Evolutionary conservation across 2,329 filamentous ascomycete species (phyloP).

Genomic region (Pseudocercospora macadamiae): DNA sequence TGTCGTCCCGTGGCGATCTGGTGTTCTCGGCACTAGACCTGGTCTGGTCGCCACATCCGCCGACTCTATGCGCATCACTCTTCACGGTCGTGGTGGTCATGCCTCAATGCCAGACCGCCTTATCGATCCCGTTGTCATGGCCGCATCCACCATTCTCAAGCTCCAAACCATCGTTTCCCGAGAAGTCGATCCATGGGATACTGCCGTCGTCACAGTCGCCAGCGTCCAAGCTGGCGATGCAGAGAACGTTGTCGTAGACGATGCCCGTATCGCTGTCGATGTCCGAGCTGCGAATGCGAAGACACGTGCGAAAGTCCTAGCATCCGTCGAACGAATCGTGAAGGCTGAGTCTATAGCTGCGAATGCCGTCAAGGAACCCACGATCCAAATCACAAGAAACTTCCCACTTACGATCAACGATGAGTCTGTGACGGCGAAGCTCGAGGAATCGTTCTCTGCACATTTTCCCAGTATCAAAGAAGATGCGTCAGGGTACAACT

Average conservation of each 20-base stretch:
- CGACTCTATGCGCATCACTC: slow-evolving; percentile 50
- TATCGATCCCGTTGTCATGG: slow-evolving; percentile 63
- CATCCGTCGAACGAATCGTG: slow-evolving; percentile 56
- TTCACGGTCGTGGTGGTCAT: slow-evolving; percentile 63
- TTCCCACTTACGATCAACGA: slow-evolving; percentile 60
- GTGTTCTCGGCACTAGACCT: slow-evolving; percentile 46
- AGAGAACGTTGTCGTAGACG: slow-evolving; percentile 63
- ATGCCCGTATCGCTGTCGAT: slow-evolving; percentile 59
- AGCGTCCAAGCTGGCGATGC: slow-evolving; percentile 61
- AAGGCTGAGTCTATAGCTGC: slow-evolving; percentile 58
- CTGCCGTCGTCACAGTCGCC: slow-evolving; percentile 62
- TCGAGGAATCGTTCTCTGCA: slow-evolving; percentile 49
- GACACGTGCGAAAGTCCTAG: slow-evolving; percentile 53
- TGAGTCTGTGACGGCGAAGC: slow-evolving; percentile 42
- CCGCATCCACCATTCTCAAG: slow-evolving; percentile 58
- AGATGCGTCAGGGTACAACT: slow-evolving; percentile 35
- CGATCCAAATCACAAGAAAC: slow-evolving; percentile 44
- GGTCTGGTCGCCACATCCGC: slow-evolving; percentile 48
- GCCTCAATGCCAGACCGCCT: slow-evolving; percentile 59
- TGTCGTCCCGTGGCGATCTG: slow-evolving; percentile 52
- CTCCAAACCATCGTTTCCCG: slow-evolving; percentile 63
- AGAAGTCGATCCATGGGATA: slow-evolving; percentile 57
- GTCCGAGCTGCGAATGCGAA: slow-evolving; percentile 53
- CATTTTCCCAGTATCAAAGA: slow-evolving; percentile 47
- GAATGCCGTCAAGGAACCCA: slow-evolving; percentile 48